These are phyloP conservation scores for Monilinia aucupariae DNA, from an alignment of 2,329 filamentous ascomycete species.

Conservation along the genomic window DNA sequence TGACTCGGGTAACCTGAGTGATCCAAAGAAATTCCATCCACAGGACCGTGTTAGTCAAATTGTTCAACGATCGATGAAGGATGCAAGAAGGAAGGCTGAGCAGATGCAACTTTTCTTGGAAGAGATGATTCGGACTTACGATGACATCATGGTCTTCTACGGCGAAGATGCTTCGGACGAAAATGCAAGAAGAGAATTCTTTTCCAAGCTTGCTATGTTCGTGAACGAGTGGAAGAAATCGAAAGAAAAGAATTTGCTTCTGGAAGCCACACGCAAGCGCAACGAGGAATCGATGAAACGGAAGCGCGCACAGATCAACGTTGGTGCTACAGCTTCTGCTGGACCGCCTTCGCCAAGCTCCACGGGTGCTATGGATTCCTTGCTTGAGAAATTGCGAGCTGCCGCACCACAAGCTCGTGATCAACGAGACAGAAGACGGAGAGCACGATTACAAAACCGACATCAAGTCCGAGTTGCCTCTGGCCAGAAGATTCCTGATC, in stretches of 20 bases:
- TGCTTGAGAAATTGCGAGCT: constrained; percentile 89
- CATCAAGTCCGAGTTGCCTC: constrained; percentile 87
- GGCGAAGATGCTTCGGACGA: constrained; percentile 91
- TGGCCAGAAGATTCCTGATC: constrained; percentile 80
- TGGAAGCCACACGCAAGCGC: constrained; percentile 76
- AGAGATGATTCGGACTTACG: constrained; percentile 84
- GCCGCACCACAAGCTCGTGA: constrained; percentile 87
- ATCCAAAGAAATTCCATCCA: constrained; percentile 96
- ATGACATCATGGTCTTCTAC: constrained; percentile 95
- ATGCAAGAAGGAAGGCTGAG: constrained; percentile 89
- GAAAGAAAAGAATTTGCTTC: constrained; percentile 77
- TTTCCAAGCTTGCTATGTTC: constrained; percentile 85
- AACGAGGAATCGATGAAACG: constrained; percentile 92
- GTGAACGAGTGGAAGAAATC: constrained; percentile 95
- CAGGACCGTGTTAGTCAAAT: constrained; percentile 91
- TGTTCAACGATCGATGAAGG: constrained; percentile 92
- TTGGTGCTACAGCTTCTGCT: constrained; percentile 37
- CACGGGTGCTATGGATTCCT: constrained; percentile 90
- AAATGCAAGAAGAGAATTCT: constrained; percentile 91
- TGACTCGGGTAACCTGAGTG: constrained; percentile 88
- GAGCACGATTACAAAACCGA: constrained; percentile 81
- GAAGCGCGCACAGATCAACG: constrained; percentile 67
- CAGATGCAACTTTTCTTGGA: constrained; percentile 92
- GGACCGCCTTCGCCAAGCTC: constrained; percentile 61
- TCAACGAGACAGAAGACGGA: constrained; percentile 79